These are phyloP conservation scores for Atractiella rhizophila DNA, from an alignment of 768 basidiomycete species.

Conservation along the genomic window DNA sequence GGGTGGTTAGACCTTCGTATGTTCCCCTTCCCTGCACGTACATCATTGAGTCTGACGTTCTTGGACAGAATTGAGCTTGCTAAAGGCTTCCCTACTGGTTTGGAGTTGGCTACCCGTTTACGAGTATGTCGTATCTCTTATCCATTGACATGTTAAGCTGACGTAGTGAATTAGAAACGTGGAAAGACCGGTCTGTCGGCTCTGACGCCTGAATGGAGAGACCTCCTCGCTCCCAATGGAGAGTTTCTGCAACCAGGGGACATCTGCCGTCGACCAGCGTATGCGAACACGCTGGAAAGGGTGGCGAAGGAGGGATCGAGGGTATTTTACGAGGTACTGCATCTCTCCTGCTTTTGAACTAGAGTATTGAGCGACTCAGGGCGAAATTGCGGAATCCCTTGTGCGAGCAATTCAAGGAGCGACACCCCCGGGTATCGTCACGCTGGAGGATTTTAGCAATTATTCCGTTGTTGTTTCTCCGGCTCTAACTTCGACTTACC, in stretches of 20 bases:
- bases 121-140: conserved; percentile 26
- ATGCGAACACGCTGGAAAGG: conserved; percentile 44
- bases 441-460: conserved; percentile 41
- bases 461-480: conserved; percentile 44
- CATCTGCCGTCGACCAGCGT: conserved; percentile 40
- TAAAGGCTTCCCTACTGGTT: conserved; percentile 28
- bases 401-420: conserved; percentile 41
- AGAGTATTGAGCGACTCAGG: conserved; percentile 24
- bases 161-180: neutral
- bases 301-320: conserved; percentile 54
- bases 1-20: conserved; percentile 51
- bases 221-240: conserved; percentile 61
- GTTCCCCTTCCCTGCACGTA: too few species aligned
- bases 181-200: neutral
- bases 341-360: conserved; percentile 5
- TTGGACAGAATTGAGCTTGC: conserved; percentile 51
- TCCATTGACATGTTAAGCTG: neutral
- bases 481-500: conserved; percentile 55
- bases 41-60: too few species aligned
- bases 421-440: conserved; percentile 65
- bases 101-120: conserved; percentile 48
- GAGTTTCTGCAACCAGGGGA: conserved; percentile 48
- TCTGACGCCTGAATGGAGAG: conserved; percentile 41
- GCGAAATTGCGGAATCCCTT: conserved; percentile 54
- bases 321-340: conserved; percentile 49